A percentile compares a stretch with the other conserved stretches of the same genome.
These are phyloP conservation scores for Thraustochytrium sp. DNA, from an alignment of 352 stramenopile species.

Conservation along the genomic window DNA sequence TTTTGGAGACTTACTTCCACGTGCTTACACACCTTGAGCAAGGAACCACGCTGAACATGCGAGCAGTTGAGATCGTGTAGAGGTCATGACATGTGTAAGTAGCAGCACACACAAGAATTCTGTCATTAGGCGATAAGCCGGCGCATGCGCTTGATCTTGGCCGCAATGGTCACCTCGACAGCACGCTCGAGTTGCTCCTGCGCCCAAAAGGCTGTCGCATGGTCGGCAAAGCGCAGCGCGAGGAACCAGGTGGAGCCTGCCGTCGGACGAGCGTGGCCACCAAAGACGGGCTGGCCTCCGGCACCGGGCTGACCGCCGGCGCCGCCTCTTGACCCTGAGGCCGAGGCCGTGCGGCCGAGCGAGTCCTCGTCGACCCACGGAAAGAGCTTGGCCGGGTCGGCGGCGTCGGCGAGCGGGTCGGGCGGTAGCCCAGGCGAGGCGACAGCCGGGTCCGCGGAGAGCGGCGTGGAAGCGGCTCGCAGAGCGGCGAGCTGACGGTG, in stretches of 20 bases:
- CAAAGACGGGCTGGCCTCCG: too few species aligned
- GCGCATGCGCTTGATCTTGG: constrained; percentile 18
- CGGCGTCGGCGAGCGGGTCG: not conserved
- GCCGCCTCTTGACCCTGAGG: not conserved
- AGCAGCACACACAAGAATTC: not conserved
- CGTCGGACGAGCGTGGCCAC: not conserved
- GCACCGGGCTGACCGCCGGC: too few species aligned
- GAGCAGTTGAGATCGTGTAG: too few species aligned
- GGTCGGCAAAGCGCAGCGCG: constrained; percentile 18
- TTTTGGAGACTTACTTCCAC: too few species aligned
- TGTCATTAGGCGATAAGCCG: not conserved
- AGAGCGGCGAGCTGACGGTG: constrained; percentile 8
- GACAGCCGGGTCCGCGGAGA: not conserved
- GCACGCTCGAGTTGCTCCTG: constrained; percentile 16
- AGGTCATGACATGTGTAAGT: too few species aligned
- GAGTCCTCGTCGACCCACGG: not conserved
- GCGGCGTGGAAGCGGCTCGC: not conserved
- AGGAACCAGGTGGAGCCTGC: not conserved
- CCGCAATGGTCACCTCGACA: not conserved
- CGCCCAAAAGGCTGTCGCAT: constrained; percentile 12
- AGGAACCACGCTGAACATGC: too few species aligned
- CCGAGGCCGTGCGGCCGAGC: not conserved
- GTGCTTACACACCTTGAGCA: too few species aligned
- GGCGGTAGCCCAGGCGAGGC: not conserved
- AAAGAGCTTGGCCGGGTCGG: not conserved